Percentiles rank a stretch among this genome's conserved stretches.
Conservation (phyloP, 495 filamentous ascomycete genomes). For the Letharia columbiana region DNA sequence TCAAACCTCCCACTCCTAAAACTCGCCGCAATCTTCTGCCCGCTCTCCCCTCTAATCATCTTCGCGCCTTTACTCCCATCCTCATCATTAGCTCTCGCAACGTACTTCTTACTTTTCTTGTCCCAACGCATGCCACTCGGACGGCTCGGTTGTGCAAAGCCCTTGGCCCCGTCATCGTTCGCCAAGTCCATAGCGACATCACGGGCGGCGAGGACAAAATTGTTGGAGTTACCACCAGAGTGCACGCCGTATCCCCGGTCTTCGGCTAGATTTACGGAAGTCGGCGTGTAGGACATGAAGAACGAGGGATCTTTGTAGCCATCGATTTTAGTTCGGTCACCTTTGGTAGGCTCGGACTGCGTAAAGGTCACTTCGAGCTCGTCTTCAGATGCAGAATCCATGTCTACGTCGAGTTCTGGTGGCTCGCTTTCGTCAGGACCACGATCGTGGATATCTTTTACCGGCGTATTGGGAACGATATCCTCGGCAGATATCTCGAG, state of each 20-base stretch:
- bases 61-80: slow-evolving; percentile 81
- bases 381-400: slow-evolving; percentile 58
- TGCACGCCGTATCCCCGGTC: slow-evolving; percentile 88
- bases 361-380: slow-evolving; percentile 82
- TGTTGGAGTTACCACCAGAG: slow-evolving; percentile 46
- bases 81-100: slow-evolving; percentile 79
- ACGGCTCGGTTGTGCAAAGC: slow-evolving; percentile 63
- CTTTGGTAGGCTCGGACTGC: slow-evolving; percentile 36
- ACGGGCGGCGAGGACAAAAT: slow-evolving; percentile 74
- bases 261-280: slow-evolving; percentile 66
- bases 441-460: slow-evolving; percentile 27
- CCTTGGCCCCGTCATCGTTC: slow-evolving; percentile 70
- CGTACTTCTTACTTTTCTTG: slow-evolving; percentile 93
- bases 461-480: slow-evolving; percentile 14
- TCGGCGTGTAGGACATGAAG: slow-evolving; percentile 92
- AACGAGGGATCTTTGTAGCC: slow-evolving; percentile 75
- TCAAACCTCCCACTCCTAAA: slow-evolving; percentile 94
- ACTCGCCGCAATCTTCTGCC: slow-evolving; percentile 87
- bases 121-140: slow-evolving; percentile 80
- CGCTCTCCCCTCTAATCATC: slow-evolving; percentile 81
- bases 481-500: slow-evolving; percentile 1
- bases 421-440: slow-evolving; percentile 23
- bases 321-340: slow-evolving; percentile 29
- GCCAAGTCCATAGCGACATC: slow-evolving; percentile 80
- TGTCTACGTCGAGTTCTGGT: slow-evolving; percentile 40